A percentile compares a stretch with the other conserved stretches of the same genome.
These are phyloP conservation scores for Fusarium sp. DNA, from an alignment of 2,329 filamentous ascomycete genomes.

Conservation along the genomic window DNA sequence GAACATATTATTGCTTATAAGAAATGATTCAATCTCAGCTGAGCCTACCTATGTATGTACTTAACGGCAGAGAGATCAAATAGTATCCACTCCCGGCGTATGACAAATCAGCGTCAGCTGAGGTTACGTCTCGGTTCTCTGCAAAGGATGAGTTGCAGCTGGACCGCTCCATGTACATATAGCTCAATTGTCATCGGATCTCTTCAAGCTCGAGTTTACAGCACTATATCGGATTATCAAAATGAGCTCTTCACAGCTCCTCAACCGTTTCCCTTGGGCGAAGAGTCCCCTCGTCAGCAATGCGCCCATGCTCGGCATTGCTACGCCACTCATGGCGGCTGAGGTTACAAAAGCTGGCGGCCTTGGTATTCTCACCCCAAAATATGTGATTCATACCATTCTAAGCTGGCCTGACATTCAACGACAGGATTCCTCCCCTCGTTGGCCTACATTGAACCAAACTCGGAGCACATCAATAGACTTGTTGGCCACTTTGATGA, in stretches of 20 bases:
- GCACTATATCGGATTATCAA: neutral
- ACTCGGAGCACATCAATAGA: conserved; percentile 46
- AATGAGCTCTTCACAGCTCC: conserved; percentile 42
- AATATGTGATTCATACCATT: neutral
- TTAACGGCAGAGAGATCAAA: neutral
- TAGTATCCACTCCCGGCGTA: neutral
- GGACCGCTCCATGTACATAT: neutral
- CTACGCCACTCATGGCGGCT: conserved; percentile 47
- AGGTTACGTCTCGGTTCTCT: neutral
- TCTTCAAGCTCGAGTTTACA: neutral
- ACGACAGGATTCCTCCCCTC: conserved; percentile 48
- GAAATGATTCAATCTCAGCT: neutral
- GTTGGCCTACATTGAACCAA: conserved; percentile 43
- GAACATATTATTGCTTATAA: neutral
- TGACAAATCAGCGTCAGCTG: conserved; percentile 28
- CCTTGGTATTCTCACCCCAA: conserved; percentile 43
- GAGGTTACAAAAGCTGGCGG: conserved; percentile 53
- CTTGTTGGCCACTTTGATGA: conserved; percentile 48
- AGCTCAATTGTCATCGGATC: neutral
- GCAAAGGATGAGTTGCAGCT: neutral
- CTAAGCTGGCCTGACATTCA: neutral
- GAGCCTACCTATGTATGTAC: neutral
- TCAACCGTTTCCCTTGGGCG: conserved; percentile 46
- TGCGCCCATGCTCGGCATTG: conserved; percentile 51
- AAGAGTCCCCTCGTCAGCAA: conserved; percentile 47